Evolutionary conservation across 495 filamentous ascomycete species (phyloP).

Genomic region (Aspergillus steynii): DNA sequence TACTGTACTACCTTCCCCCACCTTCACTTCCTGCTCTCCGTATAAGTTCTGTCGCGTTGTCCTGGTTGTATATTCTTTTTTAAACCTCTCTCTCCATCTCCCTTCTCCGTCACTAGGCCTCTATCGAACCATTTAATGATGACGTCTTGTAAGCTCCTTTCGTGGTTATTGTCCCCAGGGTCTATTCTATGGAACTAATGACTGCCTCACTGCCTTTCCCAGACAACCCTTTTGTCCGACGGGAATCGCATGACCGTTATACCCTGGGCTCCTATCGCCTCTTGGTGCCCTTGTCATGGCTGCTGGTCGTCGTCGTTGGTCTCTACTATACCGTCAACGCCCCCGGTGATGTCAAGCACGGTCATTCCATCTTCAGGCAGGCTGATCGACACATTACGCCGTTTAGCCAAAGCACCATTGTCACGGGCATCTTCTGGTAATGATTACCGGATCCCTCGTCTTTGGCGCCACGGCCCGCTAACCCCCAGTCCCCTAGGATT

Average conservation of each 20-base stretch:
- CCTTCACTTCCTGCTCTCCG: background rate
- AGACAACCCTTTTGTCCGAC: constrained; percentile 65
- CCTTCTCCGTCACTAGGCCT: too few relatives aligned
- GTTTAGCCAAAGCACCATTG: constrained; percentile 70
- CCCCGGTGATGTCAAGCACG: constrained; percentile 59
- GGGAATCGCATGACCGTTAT: constrained; percentile 56
- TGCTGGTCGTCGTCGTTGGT: constrained; percentile 64
- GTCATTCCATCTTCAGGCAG: constrained; percentile 66
- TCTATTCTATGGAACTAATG: background rate
- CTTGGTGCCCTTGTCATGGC: constrained; percentile 69
- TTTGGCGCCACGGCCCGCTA: background rate
- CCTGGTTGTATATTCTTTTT: background rate
- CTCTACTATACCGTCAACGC: constrained; percentile 67
- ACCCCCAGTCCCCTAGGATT: constrained; percentile 50
- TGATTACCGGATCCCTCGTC: background rate
- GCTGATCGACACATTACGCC: constrained; percentile 64
- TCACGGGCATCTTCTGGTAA: constrained; percentile 79
- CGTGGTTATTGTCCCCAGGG: too few relatives aligned
- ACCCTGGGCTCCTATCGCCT: constrained; percentile 62
- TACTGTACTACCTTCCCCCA: background rate
- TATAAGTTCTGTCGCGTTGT: background rate
- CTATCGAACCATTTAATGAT: too few relatives aligned
- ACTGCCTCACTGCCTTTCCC: background rate
- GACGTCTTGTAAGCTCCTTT: too few relatives aligned
- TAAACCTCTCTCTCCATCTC: background rate